Evolutionary conservation across 2,329 filamentous ascomycete genomes (phyloP), one percentile per base, ranked within the genome.

Genomic region (Aspergillus niger): DNA sequence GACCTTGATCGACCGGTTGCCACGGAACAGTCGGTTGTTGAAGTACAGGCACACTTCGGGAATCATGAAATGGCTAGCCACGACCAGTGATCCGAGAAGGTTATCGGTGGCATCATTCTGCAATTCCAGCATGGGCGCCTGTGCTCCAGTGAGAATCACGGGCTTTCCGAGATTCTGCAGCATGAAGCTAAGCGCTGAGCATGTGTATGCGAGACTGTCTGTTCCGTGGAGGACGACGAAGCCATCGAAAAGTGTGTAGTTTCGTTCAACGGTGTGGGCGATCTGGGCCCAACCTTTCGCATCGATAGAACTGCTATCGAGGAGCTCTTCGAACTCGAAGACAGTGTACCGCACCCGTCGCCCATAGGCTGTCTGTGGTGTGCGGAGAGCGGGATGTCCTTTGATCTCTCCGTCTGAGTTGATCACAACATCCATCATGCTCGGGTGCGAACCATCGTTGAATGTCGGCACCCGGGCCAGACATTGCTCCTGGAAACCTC

Each of bases 11-110:
- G 91, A 88, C 61, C 93, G 83, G 77, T 96, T 97, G 15, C 93
- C 93, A 26, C 93, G 87, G 79, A 93, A 96, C 20, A 97, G 85
- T 67, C 89, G 91, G 79, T 96, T 91, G 77, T 95, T 91, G 82
- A 97, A 97, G 81, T 96, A 97, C 38, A 97, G 83, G 73, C 91
- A 93, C 56, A 97, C 93, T 75, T 97, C 93, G 0, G 93, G 92
- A 60, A 97, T 91, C 79, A 92, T 90, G 72, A 96, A 96, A 62
- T 95, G 95, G 36, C 92, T 92, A 3, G 93, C 93, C 58, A 97
- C 89, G 71, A 97, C 92, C 70, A 97, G 83, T 1, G 91, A 93
- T 20, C 91, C 91, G 5, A 97, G 85, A 11, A 97, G 84, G 71
- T 97, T 97, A 78, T 96, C 92, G 39, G 92, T 90, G 8, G 92